Percentiles rank a stretch among this genome's conserved stretches.
Evolutionary conservation across 2,329 filamentous ascomycete genomes (phyloP).

Genomic region (Venturia nashicola): DNA sequence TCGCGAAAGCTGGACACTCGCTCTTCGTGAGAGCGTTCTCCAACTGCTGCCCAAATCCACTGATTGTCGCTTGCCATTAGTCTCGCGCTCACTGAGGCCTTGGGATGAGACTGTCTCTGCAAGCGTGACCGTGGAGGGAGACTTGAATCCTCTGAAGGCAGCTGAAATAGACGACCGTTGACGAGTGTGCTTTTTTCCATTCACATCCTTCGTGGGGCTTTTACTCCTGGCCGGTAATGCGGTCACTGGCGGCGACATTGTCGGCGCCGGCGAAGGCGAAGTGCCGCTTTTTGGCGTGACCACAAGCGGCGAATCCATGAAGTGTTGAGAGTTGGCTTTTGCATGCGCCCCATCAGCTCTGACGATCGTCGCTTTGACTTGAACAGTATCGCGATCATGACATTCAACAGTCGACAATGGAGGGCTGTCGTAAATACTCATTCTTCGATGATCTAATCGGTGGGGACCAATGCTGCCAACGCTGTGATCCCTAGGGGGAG

Average conservation of each 20-base stretch:
- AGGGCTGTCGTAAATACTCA: constrained; percentile 2
- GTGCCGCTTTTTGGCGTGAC: neutral
- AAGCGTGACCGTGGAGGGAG: neutral
- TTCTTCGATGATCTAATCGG: neutral
- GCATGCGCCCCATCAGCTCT: constrained; percentile 3
- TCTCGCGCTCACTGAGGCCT: neutral
- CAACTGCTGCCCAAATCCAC: neutral
- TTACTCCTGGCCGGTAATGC: neutral
- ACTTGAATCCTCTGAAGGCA: neutral
- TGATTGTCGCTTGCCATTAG: neutral
- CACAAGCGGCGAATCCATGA: constrained; percentile 1
- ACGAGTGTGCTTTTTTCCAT: neutral
- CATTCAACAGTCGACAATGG: neutral
- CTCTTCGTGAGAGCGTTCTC: neutral
- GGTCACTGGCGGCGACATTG: neutral
- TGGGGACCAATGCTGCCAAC: neutral
- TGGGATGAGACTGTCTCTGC: neutral
- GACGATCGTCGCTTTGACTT: constrained; percentile 9
- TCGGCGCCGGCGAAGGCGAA: neutral
- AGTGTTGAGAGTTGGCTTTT: neutral
- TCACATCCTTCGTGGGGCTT: neutral
- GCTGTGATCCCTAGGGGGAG: constrained; percentile 1
- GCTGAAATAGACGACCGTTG: constrained; percentile 4
- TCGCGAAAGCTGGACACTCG: neutral
- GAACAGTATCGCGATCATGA: constrained; percentile 1